These are phyloP conservation scores for Starmerella roubikii DNA, from an alignment of 805 yeast species.

Conservation along the genomic window DNA sequence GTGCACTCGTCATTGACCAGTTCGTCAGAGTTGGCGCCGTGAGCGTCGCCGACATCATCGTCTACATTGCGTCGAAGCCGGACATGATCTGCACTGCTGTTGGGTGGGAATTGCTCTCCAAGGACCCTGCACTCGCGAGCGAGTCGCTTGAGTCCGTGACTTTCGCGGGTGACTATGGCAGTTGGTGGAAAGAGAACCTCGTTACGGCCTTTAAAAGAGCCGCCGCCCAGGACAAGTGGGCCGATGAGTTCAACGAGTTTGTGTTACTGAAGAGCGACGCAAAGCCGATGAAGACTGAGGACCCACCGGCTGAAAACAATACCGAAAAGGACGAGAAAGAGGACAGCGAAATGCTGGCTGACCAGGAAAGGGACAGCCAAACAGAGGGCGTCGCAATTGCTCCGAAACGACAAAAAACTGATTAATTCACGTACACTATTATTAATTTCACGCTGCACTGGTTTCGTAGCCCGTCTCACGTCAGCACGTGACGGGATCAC, in stretches of 20 bases:
- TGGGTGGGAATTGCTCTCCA: slow-evolving; percentile 23
- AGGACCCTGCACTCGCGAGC: slow-evolving; percentile 8
- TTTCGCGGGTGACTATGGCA: slow-evolving; percentile 16
- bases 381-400: too few relatives aligned
- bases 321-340: neutral
- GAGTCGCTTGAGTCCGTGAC: slow-evolving; percentile 2
- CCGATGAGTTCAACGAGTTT: neutral
- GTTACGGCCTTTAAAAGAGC: slow-evolving; percentile 11
- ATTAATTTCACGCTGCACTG: neutral
- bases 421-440: neutral
- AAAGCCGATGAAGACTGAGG: neutral
- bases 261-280: neutral
- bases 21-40: slow-evolving; percentile 37
- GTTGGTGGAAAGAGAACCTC: slow-evolving; percentile 19
- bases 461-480: too few relatives aligned
- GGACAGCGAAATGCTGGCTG: neutral
- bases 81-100: slow-evolving; percentile 17
- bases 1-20: slow-evolving; percentile 43
- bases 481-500: neutral
- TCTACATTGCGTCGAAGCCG: slow-evolving; percentile 30
- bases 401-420: neutral
- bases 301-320: neutral
- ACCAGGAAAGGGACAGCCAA: neutral
- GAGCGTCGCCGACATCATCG: slow-evolving; percentile 30
- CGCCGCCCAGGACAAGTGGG: neutral